Evolutionary conservation across 345 rosid species (phyloP).

Genomic region (Gossypium sturtianum): DNA sequence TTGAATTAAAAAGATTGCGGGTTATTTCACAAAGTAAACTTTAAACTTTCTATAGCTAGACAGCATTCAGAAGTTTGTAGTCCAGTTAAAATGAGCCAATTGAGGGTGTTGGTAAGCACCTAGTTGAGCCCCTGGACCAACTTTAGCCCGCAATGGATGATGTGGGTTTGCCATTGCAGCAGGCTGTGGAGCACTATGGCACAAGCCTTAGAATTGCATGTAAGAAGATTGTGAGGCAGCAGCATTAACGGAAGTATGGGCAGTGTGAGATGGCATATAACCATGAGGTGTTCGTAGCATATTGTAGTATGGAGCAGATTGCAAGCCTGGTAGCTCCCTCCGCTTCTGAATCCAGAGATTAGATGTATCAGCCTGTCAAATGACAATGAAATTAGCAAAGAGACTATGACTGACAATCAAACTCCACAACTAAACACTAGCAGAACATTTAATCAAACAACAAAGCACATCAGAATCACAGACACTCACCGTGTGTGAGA

Average conservation of each 20-base stretch:
- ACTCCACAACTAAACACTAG: background rate
- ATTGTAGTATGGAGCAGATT: conserved; percentile 69
- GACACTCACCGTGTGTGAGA: background rate
- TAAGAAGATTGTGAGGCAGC: conserved; percentile 81
- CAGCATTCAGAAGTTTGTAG: conserved; percentile 64
- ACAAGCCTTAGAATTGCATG: conserved; percentile 78
- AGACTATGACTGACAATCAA: background rate
- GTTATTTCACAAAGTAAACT: conserved; percentile 24
- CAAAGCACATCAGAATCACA: background rate
- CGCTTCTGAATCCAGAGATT: conserved; percentile 90
- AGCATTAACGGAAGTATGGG: conserved; percentile 68
- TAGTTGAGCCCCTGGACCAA: conserved; percentile 68
- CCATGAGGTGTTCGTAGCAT: conserved; percentile 76
- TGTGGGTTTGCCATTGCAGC: conserved; percentile 60
- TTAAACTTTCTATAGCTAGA: conserved; percentile 31
- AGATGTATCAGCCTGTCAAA: conserved; percentile 69
- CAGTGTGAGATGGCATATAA: conserved; percentile 71
- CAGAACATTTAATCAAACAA: background rate
- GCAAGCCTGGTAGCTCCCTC: conserved; percentile 63
- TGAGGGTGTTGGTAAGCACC: conserved; percentile 90
- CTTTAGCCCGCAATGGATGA: conserved; percentile 55
- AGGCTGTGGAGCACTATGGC: conserved; percentile 65
- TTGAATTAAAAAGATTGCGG: conserved; percentile 17
- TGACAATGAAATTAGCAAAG: background rate
- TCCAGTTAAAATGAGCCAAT: conserved; percentile 84